Conservation (phyloP, 2,329 filamentous ascomycete species). For the Metarhizium sp. region DNA sequence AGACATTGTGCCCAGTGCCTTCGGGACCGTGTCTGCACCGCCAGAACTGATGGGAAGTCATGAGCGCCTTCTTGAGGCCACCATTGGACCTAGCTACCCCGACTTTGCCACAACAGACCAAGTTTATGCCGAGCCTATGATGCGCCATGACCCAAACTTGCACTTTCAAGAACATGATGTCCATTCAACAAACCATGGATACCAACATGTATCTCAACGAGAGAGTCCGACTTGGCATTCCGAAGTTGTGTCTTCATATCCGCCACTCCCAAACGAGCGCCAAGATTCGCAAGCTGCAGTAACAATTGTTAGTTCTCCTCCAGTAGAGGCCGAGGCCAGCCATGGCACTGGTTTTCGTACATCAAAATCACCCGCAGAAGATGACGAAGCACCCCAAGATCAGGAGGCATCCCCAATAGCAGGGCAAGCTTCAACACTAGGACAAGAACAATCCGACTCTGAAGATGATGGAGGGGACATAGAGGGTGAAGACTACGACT, state of each 20-base stretch:
- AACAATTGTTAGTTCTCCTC: slow-evolving; percentile 1
- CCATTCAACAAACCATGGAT: background rate
- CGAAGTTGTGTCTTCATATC: background rate
- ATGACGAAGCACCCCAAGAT: background rate
- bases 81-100: background rate
- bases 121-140: background rate
- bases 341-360: background rate
- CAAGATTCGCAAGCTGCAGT: background rate
- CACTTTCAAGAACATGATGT: slow-evolving; percentile 3
- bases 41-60: background rate
- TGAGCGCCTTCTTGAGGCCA: background rate
- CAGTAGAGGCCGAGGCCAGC: background rate
- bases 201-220: background rate
- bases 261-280: background rate
- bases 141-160: slow-evolving; percentile 10
- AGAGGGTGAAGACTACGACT: slow-evolving; percentile 24
- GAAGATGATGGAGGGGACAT: slow-evolving; percentile 17
- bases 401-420: background rate
- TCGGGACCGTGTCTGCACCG: background rate
- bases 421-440: slow-evolving; percentile 6
- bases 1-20: background rate
- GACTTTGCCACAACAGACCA: background rate
- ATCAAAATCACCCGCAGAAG: background rate
- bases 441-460: slow-evolving; percentile 8
- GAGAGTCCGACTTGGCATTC: background rate